Evolutionary conservation across 164 flowering plant genomes (phyloP), one percentile per base, ranked within the genome.

Genomic region (Berberis thunbergii): DNA sequence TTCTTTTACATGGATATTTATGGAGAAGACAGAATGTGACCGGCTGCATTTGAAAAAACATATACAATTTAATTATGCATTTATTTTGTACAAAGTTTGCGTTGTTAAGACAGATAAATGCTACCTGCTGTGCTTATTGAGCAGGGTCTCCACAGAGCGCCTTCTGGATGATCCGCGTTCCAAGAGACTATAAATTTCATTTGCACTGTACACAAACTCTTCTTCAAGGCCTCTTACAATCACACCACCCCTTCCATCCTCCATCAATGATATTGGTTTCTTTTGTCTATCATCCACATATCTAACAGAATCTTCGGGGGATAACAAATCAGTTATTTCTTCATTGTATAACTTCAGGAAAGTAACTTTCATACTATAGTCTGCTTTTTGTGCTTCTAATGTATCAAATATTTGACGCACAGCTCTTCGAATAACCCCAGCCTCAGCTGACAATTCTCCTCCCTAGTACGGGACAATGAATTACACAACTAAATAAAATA

Each of bases 301-400:
- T 68, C 45, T 71, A 43, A 39, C 54, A 44, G 43, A 54, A 7
- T 71, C 77, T 65, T 75, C 77, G 54, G 65, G 64, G 54, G 77
- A 72, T 59, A 75, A 49, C 4, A 75, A 41, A 54, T 71, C 77
- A 58, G 77, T 74, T 56, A 74, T 64, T 68, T 74, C 77, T 71
- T 70, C 77, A 74, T 74, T 74, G 64, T 71, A 75, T n/a, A 75
- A 65, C 69, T 75, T 74, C 62, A 75, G 59, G 54, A 75, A 75
- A 12, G 74, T 75, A 12, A 75, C 77, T 65, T 71, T 75, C 70
- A 74, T 71, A 41, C 72, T 71, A 59, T 75, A 75, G 54, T 75
- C 77, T 44, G 74, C 72, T 41, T 71, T 75, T 54, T 75, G 77
- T 41, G 64, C 74, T 65, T 75, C 77, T 11, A 75, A 43, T 9